phyloP scores from a whole-genome alignment of 1,284 basidiomycete species.

The Sanghuangporus weigelae region DNA sequence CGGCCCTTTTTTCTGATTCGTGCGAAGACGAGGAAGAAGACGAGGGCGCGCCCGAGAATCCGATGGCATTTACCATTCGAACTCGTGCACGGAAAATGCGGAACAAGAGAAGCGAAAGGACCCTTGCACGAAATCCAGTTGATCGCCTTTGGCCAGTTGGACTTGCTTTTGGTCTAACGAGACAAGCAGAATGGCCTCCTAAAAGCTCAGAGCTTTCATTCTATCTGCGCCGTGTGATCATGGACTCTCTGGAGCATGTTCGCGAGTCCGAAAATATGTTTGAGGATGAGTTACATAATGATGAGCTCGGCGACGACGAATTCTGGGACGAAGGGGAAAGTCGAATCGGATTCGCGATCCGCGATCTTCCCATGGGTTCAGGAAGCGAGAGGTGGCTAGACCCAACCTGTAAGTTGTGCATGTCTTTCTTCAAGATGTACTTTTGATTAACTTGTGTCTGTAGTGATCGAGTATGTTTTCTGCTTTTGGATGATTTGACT shows the following conservation, averaged over 20 bases:
- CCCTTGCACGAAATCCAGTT: background rate
- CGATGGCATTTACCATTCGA: constrained; percentile 7
- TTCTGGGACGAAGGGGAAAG: constrained; percentile 64
- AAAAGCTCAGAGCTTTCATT: constrained; percentile 79
- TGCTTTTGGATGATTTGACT: background rate
- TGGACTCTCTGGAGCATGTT: constrained; percentile 51
- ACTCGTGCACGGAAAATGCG: constrained; percentile 10
- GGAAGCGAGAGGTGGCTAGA: constrained; percentile 73
- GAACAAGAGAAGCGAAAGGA: background rate
- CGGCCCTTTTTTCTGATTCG: constrained; percentile 65
- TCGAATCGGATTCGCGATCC: constrained; percentile 77
- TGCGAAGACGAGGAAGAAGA: constrained; percentile 38
- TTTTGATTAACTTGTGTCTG: background rate
- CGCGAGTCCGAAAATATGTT: constrained; percentile 27
- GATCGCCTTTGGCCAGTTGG: constrained; percentile 62
- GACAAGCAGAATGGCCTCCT: constrained; percentile 72
- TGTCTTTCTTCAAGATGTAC: background rate
- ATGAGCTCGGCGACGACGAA: constrained; percentile 22
- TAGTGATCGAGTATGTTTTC: constrained; percentile 53
- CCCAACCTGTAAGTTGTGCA: constrained; percentile 54
- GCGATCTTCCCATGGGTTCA: constrained; percentile 58
- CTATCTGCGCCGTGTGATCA: constrained; percentile 72
- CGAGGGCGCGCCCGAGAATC: constrained; percentile 14
- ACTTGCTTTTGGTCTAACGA: constrained; percentile 63
- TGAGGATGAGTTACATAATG: background rate